These are phyloP conservation scores for Solanum pinnatisectum DNA, from an alignment of 257 asterid species.

Conservation along the genomic window DNA sequence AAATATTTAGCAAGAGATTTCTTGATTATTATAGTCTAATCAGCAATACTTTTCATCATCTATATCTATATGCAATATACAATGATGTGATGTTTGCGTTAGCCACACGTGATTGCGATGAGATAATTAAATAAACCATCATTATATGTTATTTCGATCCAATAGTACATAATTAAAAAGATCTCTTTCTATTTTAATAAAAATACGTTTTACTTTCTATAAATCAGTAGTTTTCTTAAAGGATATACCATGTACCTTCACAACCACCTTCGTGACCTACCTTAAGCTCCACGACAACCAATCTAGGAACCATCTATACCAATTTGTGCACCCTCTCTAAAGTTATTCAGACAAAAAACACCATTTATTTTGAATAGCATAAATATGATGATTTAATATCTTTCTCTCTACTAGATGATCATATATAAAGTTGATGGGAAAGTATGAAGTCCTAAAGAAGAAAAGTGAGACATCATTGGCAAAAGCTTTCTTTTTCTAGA, in stretches of 20 bases:
- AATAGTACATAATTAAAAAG: background rate
- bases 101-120: background rate
- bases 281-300: background rate
- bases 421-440: background rate
- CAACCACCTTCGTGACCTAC: background rate
- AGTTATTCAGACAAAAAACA: no score
- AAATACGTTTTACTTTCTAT: background rate
- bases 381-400: background rate
- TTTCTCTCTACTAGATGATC: background rate
- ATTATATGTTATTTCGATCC: no score
- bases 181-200: no score
- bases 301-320: no score
- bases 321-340: background rate
- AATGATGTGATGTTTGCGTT: background rate
- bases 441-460: background rate
- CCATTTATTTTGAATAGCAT: no score
- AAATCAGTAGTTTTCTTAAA: background rate
- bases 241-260: background rate
- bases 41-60: background rate
- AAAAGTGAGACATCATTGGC: background rate
- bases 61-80: background rate
- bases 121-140: background rate
- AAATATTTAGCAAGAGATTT: background rate
- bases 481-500: background rate
- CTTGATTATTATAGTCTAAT: background rate